These are phyloP conservation scores for Boletus patriciae DNA, from an alignment of 768 basidiomycete species.

Conservation along the genomic window DNA sequence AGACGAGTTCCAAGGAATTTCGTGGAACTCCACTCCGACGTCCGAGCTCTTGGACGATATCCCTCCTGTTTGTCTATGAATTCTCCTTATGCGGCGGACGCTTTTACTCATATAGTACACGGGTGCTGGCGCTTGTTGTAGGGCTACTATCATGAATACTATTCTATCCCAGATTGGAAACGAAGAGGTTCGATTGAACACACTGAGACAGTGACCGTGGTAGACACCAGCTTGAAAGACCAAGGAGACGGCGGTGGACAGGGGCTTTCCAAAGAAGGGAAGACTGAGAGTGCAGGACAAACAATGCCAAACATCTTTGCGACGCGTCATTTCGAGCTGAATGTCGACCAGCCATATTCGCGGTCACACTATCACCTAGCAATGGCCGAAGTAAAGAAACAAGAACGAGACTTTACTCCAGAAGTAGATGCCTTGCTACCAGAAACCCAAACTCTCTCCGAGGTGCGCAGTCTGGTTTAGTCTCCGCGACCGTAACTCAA, in stretches of 20 bases:
- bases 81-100: conserved; percentile 36
- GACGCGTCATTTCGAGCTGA: conserved; percentile 57
- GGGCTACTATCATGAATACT: conserved; percentile 42
- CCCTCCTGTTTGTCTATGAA: conserved; percentile 52
- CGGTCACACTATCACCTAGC: conserved; percentile 42
- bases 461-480: conserved; percentile 48
- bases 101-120: conserved; percentile 45
- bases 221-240: background rate
- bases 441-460: conserved; percentile 62
- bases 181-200: conserved; percentile 31
- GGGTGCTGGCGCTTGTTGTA: conserved; percentile 49
- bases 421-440: conserved; percentile 80
- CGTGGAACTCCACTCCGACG: conserved; percentile 26
- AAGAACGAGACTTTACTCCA: conserved; percentile 82
- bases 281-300: conserved; percentile 17
- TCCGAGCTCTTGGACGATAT: conserved; percentile 32
- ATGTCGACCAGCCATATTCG: conserved; percentile 39
- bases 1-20: conserved; percentile 28
- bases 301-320: conserved; percentile 50
- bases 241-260: conserved; percentile 11
- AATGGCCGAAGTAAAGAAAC: conserved; percentile 82
- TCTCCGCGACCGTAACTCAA: conserved; percentile 7
- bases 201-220: conserved; percentile 16
- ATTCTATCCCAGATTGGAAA: conserved; percentile 35
- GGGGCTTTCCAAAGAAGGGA: conserved; percentile 23